Base-by-base conservation (phyloP, 495 filamentous ascomycete genomes). In the Pyrenula aspistea region DNA sequence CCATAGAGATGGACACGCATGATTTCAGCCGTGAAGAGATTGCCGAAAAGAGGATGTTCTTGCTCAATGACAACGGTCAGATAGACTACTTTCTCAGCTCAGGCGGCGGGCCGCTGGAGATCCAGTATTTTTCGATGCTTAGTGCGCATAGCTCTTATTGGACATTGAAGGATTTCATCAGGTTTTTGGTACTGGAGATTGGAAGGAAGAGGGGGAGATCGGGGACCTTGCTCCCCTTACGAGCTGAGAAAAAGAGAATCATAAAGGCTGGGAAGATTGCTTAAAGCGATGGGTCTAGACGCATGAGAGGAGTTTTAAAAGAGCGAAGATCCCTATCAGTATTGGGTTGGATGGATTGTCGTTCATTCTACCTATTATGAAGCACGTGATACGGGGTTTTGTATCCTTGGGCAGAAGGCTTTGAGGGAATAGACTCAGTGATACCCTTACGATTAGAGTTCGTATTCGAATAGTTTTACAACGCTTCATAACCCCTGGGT, bases 81-180 rank as follows among this genome's bases (percentile, higher is more conserved):
- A 82, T 98, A 36, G 93, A 98, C 67, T 98, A 81, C 63, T 94
- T 82, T 58, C 69, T 98, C 2, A 81, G 81, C 49, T 87, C 87
- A 49, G 87, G 88, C 0, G 82, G 86, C 21, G 89, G 92, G 0
- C 79, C 90, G 2, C 73, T 97, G 24, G 91, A 94, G 69, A 88
- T 96, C 54, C 91, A 96, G 73, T 98, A 98, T 66, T 68, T 96
- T 2, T 96, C 94, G 60, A 98, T 98, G 92, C 69, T 98, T 57
- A 87, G 89, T 56, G 93, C 93, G n/a, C 93, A 98, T 69, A 90
- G 87, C 57, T 89, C 86, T 59, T 98, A 98, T 63, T 97, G 93
- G 93, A 79, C 79, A 10, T 82, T 85, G 60, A 76, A 78, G 56
- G 93, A 97, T 66, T 88, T 97, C 69, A 83, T 93, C 22, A 71